These are phyloP conservation scores for Melanomma pulvis-pyrius DNA, from an alignment of 495 filamentous ascomycete species.

Conservation along the genomic window DNA sequence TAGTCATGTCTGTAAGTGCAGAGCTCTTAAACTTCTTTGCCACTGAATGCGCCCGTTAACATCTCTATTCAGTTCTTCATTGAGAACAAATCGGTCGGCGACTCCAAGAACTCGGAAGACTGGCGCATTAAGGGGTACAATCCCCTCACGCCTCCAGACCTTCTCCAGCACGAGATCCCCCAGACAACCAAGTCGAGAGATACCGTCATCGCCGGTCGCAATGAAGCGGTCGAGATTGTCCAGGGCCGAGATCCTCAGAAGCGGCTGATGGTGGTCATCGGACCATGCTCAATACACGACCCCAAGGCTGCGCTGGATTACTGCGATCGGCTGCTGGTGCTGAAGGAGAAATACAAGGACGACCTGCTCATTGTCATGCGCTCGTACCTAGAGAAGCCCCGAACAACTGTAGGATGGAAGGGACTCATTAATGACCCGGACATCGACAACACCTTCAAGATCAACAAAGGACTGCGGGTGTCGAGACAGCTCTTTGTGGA, in stretches of 20 bases:
- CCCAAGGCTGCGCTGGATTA: conserved; percentile 90
- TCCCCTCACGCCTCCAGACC: conserved; percentile 87
- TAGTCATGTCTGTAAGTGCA: conserved; percentile 32
- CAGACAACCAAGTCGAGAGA: conserved; percentile 74
- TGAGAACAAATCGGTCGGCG: conserved; percentile 85
- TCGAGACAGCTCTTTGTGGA: conserved; percentile 94
- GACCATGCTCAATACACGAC: conserved; percentile 98
- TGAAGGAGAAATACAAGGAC: conserved; percentile 87
- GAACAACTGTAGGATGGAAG: conserved; percentile 99
- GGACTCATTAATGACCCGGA: conserved; percentile 99
- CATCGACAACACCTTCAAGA: conserved; percentile 97
- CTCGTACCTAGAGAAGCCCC: conserved; percentile 97
- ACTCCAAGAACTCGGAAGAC: conserved; percentile 78
- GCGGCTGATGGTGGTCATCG: conserved; percentile 87
- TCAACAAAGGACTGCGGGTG: conserved; percentile 91
- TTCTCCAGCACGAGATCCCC: conserved; percentile 92
- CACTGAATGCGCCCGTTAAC: conserved; percentile 3
- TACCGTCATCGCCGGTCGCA: conserved; percentile 78
- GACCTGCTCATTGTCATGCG: conserved; percentile 97
- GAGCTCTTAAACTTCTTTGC: not conserved
- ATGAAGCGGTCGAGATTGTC: conserved; percentile 79
- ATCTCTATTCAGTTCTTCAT: conserved; percentile 72
- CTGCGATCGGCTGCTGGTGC: conserved; percentile 75
- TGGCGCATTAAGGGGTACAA: conserved; percentile 88
- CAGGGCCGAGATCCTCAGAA: conserved; percentile 74